Percentiles rank a stretch among this genome's conserved stretches.
Conservation (phyloP, 352 stramenopile species). For the Globisporangium paddicum region DNA sequence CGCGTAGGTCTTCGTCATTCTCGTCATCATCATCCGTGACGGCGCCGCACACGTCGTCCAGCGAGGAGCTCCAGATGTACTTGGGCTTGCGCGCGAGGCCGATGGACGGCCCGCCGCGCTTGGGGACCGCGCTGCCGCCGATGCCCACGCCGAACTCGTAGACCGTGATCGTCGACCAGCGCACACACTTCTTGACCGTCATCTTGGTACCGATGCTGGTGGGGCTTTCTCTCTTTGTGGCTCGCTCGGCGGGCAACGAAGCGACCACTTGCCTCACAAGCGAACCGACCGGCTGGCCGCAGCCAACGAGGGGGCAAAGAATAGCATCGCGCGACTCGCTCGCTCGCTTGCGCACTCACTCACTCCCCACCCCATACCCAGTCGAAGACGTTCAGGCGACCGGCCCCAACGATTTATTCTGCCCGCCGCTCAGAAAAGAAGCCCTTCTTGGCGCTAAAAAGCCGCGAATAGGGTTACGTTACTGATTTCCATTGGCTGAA, state of each 20-base stretch:
- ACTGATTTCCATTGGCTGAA: not conserved
- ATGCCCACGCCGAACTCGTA: slow-evolving; percentile 51
- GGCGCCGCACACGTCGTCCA: slow-evolving; percentile 18
- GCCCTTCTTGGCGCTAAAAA: slow-evolving; percentile 2
- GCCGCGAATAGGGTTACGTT: slow-evolving; percentile 1
- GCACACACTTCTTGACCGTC: slow-evolving; percentile 27
- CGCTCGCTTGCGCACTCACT: not conserved
- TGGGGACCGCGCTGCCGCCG: slow-evolving; percentile 39
- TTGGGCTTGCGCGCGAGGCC: slow-evolving; percentile 30
- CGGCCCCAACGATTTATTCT: slow-evolving; percentile 1
- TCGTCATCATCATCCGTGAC: slow-evolving; percentile 12
- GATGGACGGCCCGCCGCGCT: slow-evolving; percentile 36
- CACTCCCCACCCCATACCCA: not conserved
- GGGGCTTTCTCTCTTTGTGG: slow-evolving; percentile 4
- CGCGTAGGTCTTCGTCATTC: not conserved
- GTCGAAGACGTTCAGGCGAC: slow-evolving; percentile 3
- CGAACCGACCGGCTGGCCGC: not conserved
- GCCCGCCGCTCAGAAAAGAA: slow-evolving; percentile 1
- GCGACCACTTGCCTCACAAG: slow-evolving; percentile 5
- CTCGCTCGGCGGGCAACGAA: not conserved
- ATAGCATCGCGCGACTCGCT: slow-evolving; percentile 7
- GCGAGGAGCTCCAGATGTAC: slow-evolving; percentile 27
- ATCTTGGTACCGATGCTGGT: not conserved
- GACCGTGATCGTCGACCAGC: slow-evolving; percentile 51
- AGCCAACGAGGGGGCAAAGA: slow-evolving; percentile 7